Base-by-base conservation (phyloP, 148 eudicot species). In the Drosera capensis region DNA sequence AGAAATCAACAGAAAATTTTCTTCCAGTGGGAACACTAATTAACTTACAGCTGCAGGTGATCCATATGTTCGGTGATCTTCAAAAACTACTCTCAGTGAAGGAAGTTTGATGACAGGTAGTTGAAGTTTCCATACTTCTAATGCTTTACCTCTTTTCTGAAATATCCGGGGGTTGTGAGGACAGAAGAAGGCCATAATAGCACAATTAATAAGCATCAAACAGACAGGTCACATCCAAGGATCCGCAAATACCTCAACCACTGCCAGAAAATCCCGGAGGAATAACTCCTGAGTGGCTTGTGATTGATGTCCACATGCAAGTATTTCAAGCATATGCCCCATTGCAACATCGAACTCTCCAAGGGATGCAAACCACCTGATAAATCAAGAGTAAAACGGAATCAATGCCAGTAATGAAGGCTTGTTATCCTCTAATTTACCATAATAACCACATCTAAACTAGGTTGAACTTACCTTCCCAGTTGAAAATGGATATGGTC, bases 1-100 rank as follows among this genome's bases (percentile, higher is more conserved):
- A 34, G 38, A 3, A 34, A 11, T 11, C 13, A 8, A 11, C 2
- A 34, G 1, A 13, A 13, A 34, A 34, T 28, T 30, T 16, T 11
- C 18, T 17, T 6, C 2, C 34, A 13, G 9, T 19, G 14, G 23
- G 34, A 43, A 20, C 15, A 40, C 14, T 43, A 43, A 12, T 39
- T n/a, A 59, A 71, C 99, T 90, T 72, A 90, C 99, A 56, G 95
- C 88, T 48, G 80, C 63, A 59, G 74, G 77, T 38, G 99, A 81
- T 35, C 88, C 78, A 68, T 75, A 90, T 48, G 99, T 90, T 34
- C 95, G 87, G 63, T 81, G 95, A 60, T 90, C 99, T 74, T 90
- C 99, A 66, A 72, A 80, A 57, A 76, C 68, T 56, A 90, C 78
- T 60, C 71, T 73, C 31, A 77, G 67, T 11, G 79, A 90, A 49